Conservation (phyloP, 805 yeast genomes). For the Zygotorulaspora sp. region DNA sequence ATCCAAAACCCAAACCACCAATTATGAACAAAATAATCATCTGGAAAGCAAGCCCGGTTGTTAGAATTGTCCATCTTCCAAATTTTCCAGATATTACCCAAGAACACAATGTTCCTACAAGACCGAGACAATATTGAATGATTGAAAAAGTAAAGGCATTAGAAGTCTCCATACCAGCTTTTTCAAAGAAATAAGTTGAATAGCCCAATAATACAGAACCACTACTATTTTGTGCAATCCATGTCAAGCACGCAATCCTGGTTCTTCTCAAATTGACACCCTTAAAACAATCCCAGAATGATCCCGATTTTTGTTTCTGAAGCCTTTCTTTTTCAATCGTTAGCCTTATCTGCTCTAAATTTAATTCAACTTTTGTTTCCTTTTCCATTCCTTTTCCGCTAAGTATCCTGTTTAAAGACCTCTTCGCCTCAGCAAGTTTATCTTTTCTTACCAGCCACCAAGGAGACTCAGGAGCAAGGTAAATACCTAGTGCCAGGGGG, state of each 20-base stretch:
- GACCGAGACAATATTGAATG: constrained; percentile 43
- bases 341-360: constrained; percentile 44
- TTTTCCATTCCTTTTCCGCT: constrained; percentile 31
- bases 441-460: constrained; percentile 49
- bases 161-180: constrained; percentile 43
- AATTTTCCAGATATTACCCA: constrained; percentile 13
- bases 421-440: constrained; percentile 41
- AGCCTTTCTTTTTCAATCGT: constrained; percentile 38
- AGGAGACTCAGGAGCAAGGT: constrained; percentile 54
- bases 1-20: constrained; percentile 40
- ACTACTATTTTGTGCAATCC: constrained; percentile 45
- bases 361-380: constrained; percentile 38
- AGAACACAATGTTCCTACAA: constrained; percentile 38
- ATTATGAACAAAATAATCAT: constrained; percentile 38
- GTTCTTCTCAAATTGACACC: constrained; percentile 50
- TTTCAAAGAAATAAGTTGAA: constrained; percentile 48
- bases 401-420: constrained; percentile 37
- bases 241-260: constrained; percentile 42
- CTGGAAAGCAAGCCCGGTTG: constrained; percentile 22
- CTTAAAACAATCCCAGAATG: constrained; percentile 43
- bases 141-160: constrained; percentile 46
- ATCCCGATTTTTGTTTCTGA: constrained; percentile 5
- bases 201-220: constrained; percentile 46
- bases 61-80: constrained; percentile 17
- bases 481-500: constrained; percentile 42